phyloP scores from a whole-genome alignment of 345 rosid genomes.

The Cardamine occulta region DNA sequence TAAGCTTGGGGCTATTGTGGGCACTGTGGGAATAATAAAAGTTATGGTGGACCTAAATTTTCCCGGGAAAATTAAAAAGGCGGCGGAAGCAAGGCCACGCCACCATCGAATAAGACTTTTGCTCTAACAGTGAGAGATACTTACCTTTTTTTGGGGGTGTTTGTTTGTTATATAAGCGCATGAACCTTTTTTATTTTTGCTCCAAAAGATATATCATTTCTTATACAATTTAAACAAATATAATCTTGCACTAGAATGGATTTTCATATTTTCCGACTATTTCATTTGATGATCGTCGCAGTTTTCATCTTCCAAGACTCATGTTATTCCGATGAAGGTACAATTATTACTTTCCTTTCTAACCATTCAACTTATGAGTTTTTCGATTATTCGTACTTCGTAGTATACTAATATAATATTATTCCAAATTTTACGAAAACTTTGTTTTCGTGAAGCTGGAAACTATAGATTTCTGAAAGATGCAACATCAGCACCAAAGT shows the following conservation, averaged over 20 bases:
- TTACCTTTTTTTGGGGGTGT: no score
- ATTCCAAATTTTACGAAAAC: background rate
- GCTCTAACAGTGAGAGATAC: no score
- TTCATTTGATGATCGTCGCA: background rate
- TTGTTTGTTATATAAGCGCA: background rate
- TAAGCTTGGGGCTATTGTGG: no score
- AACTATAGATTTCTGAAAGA: constrained; percentile 56
- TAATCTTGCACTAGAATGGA: background rate
- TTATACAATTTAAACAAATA: background rate
- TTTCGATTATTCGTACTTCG: background rate
- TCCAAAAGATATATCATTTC: background rate
- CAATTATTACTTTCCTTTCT: background rate
- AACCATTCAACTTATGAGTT: background rate
- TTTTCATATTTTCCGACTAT: background rate
- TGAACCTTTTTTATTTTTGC: background rate
- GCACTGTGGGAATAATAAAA: no score
- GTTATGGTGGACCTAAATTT: no score
- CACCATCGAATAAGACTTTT: no score
- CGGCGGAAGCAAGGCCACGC: no score
- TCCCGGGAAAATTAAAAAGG: no score
- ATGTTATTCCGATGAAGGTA: constrained; percentile 36
- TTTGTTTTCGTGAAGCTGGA: constrained; percentile 18
- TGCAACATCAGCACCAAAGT: constrained; percentile 54
- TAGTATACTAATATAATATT: background rate
- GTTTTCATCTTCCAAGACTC: constrained; percentile 26